Percentiles rank a stretch among this genome's conserved stretches.
These are phyloP conservation scores for Coniochaeta hoffmannii DNA, from an alignment of 2,329 filamentous ascomycete genomes.

Conservation along the genomic window DNA sequence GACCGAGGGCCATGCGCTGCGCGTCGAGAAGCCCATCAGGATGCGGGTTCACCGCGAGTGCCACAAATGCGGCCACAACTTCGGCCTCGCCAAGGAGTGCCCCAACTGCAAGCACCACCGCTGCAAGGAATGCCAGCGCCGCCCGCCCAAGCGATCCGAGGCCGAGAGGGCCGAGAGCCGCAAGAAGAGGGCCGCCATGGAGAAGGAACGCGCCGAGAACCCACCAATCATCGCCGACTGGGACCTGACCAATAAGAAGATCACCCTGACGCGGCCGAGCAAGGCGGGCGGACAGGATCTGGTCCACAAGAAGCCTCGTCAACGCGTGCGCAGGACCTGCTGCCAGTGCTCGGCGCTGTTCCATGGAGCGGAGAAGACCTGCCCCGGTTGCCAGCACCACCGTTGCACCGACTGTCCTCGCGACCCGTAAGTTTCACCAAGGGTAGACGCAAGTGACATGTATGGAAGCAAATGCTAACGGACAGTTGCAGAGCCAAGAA, in stretches of 20 bases:
- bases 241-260: constrained; percentile 37
- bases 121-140: constrained; percentile 73
- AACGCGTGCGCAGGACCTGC: constrained; percentile 68
- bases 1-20: constrained; percentile 47
- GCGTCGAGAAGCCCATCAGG: constrained; percentile 68
- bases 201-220: constrained; percentile 51
- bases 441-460: too few species aligned
- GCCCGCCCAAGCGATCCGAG: constrained; percentile 59
- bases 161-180: constrained; percentile 45
- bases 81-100: constrained; percentile 67
- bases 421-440: constrained; percentile 70
- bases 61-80: constrained; percentile 71
- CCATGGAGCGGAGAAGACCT: constrained; percentile 49
- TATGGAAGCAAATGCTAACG: constrained; percentile 5
- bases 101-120: constrained; percentile 68
- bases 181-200: constrained; percentile 38
- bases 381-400: constrained; percentile 60
- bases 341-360: constrained; percentile 67
- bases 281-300: constrained; percentile 63
- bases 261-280: constrained; percentile 54
- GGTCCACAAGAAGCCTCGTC: constrained; percentile 62
- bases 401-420: constrained; percentile 77
- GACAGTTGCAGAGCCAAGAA: constrained; percentile 48
- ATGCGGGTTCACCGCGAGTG: constrained; percentile 75
- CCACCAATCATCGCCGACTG: constrained; percentile 45